Evolutionary conservation across 768 basidiomycete genomes (phyloP).

Genomic region (Gloeostereum incarnatum): DNA sequence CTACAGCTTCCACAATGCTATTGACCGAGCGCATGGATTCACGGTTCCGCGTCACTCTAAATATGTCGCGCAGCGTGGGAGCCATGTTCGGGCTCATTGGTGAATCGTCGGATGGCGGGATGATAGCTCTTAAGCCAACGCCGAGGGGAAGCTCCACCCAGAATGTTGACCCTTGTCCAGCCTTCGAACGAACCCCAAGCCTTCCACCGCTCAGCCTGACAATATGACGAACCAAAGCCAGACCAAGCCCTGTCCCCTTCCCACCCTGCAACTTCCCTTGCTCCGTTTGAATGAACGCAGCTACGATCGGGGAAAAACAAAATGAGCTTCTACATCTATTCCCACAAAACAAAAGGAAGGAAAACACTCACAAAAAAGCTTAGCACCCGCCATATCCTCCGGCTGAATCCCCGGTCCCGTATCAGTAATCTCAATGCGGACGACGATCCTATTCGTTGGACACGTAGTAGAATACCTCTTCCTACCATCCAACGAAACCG

Average conservation of each 20-base stretch:
- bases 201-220: conserved; percentile 69
- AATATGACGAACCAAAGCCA: conserved; percentile 72
- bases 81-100: background rate
- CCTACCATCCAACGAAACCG: conserved; percentile 2
- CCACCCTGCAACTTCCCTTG: conserved; percentile 67
- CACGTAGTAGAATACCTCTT: conserved; percentile 15
- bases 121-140: conserved; percentile 47
- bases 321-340: no score
- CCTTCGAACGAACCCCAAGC: conserved; percentile 56
- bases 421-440: conserved; percentile 60
- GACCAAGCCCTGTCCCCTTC: conserved; percentile 65
- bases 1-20: conserved; percentile 18
- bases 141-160: conserved; percentile 84
- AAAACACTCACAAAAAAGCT: conserved; percentile 40
- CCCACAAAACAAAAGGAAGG: no score
- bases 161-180: conserved; percentile 72
- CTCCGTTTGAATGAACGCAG: conserved; percentile 73
- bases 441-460: conserved; percentile 40
- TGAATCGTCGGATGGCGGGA: no score
- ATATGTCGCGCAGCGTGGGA: conserved; percentile 4
- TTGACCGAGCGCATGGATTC: conserved; percentile 11
- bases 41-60: conserved; percentile 11
- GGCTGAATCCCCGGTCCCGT: conserved; percentile 54
- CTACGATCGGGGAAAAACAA: no score
- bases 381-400: conserved; percentile 49